A percentile compares a stretch with the other conserved stretches of the same genome.
Evolutionary conservation across 2,329 filamentous ascomycete genomes (phyloP).

Genomic region (Aspergillus pseudoviridinutans): DNA sequence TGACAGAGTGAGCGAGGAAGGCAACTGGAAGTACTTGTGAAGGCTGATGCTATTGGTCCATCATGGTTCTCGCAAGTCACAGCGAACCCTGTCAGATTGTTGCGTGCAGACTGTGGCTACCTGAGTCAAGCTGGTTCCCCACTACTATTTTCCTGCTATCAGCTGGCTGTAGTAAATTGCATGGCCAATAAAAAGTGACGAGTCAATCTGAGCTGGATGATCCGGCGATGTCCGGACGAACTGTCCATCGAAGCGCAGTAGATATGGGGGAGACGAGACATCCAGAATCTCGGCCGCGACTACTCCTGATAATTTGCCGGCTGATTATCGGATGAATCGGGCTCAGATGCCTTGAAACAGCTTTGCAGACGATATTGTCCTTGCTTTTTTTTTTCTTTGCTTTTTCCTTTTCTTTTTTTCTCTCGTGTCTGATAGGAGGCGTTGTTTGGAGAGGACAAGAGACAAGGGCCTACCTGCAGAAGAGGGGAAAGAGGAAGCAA

Average conservation of each 20-base stretch:
- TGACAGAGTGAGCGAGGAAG: not conserved
- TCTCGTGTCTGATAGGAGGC: not conserved
- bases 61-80: not conserved
- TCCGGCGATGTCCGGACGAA: slow-evolving; percentile 4
- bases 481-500: not conserved
- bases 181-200: not conserved
- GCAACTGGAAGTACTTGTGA: not conserved
- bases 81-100: not conserved
- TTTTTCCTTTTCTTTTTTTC: not conserved
- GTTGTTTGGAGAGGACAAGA: no score
- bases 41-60: not conserved
- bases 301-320: not conserved
- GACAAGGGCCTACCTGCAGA: not conserved
- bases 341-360: not conserved
- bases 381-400: not conserved
- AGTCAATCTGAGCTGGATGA: not conserved
- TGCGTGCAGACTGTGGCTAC: not conserved
- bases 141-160: not conserved
- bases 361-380: not conserved
- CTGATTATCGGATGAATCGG: not conserved
- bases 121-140: not conserved
- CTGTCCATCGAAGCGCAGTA: slow-evolving; percentile 1
- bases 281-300: not conserved
- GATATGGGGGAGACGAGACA: not conserved
- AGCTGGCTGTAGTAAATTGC: not conserved